phyloP scores from a whole-genome alignment of 164 flowering plant genomes.

The Vitis amurensis region DNA sequence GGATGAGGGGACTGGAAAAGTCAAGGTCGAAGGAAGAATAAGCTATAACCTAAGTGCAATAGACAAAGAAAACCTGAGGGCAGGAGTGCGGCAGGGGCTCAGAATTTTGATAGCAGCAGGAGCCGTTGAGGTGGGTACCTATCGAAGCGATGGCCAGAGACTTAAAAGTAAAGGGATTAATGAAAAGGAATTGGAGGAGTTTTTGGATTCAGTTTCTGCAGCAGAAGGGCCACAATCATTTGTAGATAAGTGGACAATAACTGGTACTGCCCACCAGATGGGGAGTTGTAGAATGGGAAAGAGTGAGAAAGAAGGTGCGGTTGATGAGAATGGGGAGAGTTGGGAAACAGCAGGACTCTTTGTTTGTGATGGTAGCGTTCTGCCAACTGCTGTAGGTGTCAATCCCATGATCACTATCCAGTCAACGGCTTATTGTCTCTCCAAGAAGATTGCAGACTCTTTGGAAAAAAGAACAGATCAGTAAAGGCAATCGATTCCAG shows the following conservation, averaged over 20 bases:
- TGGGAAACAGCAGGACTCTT: conserved; percentile 63
- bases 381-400: conserved; percentile 63
- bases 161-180: conserved; percentile 36
- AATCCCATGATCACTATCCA: conserved; percentile 52
- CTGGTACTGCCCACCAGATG: conserved; percentile 51
- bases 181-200: conserved; percentile 37
- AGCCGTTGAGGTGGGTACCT: conserved; percentile 61
- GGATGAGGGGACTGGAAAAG: conserved; percentile 48
- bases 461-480: neutral
- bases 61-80: conserved; percentile 39
- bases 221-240: conserved; percentile 27
- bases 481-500: too few species aligned
- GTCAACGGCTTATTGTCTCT: conserved; percentile 38
- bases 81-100: conserved; percentile 42
- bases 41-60: conserved; percentile 19
- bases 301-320: conserved; percentile 42
- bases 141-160: conserved; percentile 50
- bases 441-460: conserved; percentile 30
- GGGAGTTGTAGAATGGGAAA: conserved; percentile 63
- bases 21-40: conserved; percentile 43
- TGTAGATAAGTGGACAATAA: conserved; percentile 23
- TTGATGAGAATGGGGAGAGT: conserved; percentile 55
- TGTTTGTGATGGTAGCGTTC: conserved; percentile 63
- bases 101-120: conserved; percentile 60
- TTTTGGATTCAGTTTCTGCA: conserved; percentile 36